Percentiles rank a stretch among this genome's conserved stretches.
These are phyloP conservation scores for Letharia columbiana DNA, from an alignment of 495 filamentous ascomycete species.

Conservation along the genomic window DNA sequence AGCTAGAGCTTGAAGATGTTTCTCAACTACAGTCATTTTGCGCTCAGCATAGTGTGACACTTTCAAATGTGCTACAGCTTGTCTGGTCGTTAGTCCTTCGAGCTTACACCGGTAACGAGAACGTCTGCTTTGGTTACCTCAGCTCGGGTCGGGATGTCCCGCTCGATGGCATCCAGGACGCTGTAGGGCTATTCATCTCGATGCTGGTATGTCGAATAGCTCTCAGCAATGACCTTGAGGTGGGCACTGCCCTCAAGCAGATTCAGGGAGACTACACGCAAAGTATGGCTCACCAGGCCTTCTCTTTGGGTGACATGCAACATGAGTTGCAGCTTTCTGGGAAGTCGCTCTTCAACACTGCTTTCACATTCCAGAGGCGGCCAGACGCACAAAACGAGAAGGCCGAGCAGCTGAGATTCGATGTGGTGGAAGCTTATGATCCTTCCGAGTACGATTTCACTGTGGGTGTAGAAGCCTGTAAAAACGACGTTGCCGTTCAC, in stretches of 20 bases:
- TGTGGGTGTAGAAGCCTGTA: slow-evolving; percentile 47
- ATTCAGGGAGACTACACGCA: slow-evolving; percentile 33
- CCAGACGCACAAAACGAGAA: background rate
- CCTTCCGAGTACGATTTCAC: slow-evolving; percentile 46
- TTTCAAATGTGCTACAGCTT: slow-evolving; percentile 39
- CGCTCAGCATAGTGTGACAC: slow-evolving; percentile 25
- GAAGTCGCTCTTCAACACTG: slow-evolving; percentile 43
- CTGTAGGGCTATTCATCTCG: slow-evolving; percentile 49
- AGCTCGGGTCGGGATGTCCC: slow-evolving; percentile 43
- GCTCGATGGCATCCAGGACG: slow-evolving; percentile 43
- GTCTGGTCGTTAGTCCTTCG: slow-evolving; percentile 51
- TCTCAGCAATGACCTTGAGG: slow-evolving; percentile 30
- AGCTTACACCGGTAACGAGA: slow-evolving; percentile 42
- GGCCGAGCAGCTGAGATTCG: slow-evolving; percentile 10
- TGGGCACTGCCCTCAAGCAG: slow-evolving; percentile 33
- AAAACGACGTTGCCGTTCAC: slow-evolving; percentile 29
- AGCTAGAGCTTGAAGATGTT: slow-evolving; percentile 28
- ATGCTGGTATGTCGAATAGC: slow-evolving; percentile 46
- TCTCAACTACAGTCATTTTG: slow-evolving; percentile 29
- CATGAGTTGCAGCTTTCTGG: slow-evolving; percentile 34
- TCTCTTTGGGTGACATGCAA: slow-evolving; percentile 34
- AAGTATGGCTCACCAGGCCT: slow-evolving; percentile 30
- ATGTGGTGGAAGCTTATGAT: slow-evolving; percentile 21
- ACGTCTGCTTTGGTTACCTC: slow-evolving; percentile 52
- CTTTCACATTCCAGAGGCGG: slow-evolving; percentile 34